Conservation (phyloP, 768 basidiomycete genomes). For the Tulasnella sp. region DNA sequence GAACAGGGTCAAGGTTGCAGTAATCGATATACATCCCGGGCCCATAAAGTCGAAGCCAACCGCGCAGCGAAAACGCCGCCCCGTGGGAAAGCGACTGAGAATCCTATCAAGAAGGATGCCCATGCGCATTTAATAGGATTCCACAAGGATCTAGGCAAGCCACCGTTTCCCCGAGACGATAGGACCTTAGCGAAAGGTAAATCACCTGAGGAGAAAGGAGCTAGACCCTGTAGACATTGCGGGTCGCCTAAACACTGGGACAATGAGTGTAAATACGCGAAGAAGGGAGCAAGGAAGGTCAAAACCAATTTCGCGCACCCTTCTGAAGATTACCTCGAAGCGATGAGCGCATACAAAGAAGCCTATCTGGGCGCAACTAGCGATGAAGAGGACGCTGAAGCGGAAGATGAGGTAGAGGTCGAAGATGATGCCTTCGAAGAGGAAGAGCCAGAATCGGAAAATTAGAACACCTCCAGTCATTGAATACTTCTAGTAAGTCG, state of each 20-base stretch:
- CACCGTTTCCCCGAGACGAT: conserved; percentile 37
- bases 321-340: background rate
- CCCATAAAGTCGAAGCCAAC: background rate
- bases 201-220: conserved; percentile 34
- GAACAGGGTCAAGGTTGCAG: background rate
- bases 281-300: conserved; percentile 31
- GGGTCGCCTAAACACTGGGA: conserved; percentile 33
- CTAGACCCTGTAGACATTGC: conserved; percentile 40
- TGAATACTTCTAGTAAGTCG: background rate
- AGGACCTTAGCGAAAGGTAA: conserved; percentile 29
- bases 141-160: conserved; percentile 22
- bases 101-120: background rate
- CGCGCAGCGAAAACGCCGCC: too few species aligned
- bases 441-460: background rate
- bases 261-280: conserved; percentile 38
- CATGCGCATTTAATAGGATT: conserved; percentile 22
- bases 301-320: conserved; percentile 33
- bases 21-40: background rate
- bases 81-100: too few species aligned
- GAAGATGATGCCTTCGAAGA: background rate
- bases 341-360: conserved; percentile 38
- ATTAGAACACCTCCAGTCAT: background rate
- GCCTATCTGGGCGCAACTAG: conserved; percentile 31
- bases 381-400: background rate
- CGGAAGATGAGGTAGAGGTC: background rate